Base-by-base conservation (phyloP, 768 basidiomycete species). In the Auricularia sp. region DNA sequence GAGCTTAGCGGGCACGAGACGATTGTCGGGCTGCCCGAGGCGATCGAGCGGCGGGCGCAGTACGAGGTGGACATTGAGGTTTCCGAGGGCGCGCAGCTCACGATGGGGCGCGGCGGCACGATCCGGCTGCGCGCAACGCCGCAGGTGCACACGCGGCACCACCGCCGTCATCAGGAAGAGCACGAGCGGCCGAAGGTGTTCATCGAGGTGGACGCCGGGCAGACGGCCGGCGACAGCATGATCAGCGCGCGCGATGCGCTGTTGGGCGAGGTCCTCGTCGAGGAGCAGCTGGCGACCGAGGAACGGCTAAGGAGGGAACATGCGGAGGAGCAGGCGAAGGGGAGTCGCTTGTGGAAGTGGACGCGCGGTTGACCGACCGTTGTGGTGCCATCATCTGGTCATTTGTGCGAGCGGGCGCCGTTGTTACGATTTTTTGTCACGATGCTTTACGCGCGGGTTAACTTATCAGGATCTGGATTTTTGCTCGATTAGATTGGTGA, bases 241-340 rank as follows among this genome's bases (percentile, higher is more conserved):
- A 58, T 43, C 65, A 51, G 72, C 58, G 61, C 75, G 76, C 61
- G 70, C 73, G 80, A 86, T 66, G 88, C 87, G 10, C 85, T 90
- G 51, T 77, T 82, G 61, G 80, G 82, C 58, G 88, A 90, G 68
- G 83, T 87, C 51, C 77, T 88, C 47, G 86, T 83, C 44, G 88
- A 91, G 71, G 88, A 90, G 73, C 78, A 82, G 65, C 76, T 81
- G 16, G 87, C 82, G 3, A 74, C 83, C 34, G 77, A 78, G 36
- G 78, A 83, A 67, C 76, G 83, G 56, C 69, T 84, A 61, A 78
- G 83, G 68, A 79, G 80, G 59, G 87, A 88, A 72, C 74, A 83
- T 68, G 35, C 61, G 0, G 77, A 76, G 10, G 81, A 84, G 67
- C 36, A 64, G 44, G 59, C 59, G 16, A 33, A 61, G 44, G 60